These are phyloP conservation scores for Umbelopsis sp. DNA, from an alignment of 371 early-diverging fungal species.

Conservation along the genomic window DNA sequence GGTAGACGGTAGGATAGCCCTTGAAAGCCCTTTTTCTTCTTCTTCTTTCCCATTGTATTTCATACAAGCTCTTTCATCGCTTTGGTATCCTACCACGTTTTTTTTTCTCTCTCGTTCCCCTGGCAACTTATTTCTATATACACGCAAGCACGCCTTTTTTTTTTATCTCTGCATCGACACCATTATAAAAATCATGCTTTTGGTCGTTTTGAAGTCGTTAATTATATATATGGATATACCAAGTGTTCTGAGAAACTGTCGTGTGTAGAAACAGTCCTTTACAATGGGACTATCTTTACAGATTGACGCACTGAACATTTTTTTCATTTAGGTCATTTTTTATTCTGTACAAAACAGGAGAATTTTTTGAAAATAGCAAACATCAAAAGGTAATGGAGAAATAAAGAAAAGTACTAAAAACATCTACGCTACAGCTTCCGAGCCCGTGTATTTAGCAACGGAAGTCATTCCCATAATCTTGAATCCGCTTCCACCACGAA, in stretches of 20 bases:
- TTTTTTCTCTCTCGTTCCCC: background rate
- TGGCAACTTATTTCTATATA: background rate
- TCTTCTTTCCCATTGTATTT: background rate
- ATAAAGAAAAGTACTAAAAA: background rate
- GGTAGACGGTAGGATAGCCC: constrained; percentile 7
- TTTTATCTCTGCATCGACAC: background rate
- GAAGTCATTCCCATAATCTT: constrained; percentile 63
- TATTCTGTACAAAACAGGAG: constrained; percentile 13
- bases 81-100: background rate
- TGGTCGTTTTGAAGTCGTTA: background rate
- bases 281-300: no score
- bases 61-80: background rate
- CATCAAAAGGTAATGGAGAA: background rate
- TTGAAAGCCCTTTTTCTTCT: background rate
- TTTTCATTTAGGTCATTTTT: background rate
- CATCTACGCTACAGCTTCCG: constrained; percentile 17
- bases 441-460: constrained; percentile 62
- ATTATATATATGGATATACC: no score
- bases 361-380: background rate
- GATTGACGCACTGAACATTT: no score
- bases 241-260: no score
- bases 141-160: background rate
- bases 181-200: background rate
- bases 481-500: constrained; percentile 61
- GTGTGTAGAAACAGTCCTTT: no score